These are phyloP conservation scores for Fusarium papillatum DNA, from an alignment of 2,329 filamentous ascomycete genomes.

Conservation along the genomic window DNA sequence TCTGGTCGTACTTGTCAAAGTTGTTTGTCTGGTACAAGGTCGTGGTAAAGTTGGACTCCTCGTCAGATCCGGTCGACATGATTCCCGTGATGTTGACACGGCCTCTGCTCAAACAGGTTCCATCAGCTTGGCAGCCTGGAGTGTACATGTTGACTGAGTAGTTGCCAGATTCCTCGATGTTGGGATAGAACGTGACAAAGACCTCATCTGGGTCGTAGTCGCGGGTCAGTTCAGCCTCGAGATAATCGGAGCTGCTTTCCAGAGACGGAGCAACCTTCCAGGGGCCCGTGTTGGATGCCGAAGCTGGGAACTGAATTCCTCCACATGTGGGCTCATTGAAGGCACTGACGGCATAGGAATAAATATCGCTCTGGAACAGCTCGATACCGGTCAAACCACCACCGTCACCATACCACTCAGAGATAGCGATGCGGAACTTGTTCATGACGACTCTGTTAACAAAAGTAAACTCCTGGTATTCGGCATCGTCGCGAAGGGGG, in stretches of 20 bases:
- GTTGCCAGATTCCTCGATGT: slow-evolving; percentile 90
- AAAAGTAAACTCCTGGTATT: slow-evolving; percentile 92
- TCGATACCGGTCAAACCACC: slow-evolving; percentile 90
- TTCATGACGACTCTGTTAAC: slow-evolving; percentile 92
- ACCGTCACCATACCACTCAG: slow-evolving; percentile 87
- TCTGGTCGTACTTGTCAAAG: slow-evolving; percentile 95
- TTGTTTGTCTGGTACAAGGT: slow-evolving; percentile 92
- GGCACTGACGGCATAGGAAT: slow-evolving; percentile 84
- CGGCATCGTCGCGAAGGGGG: slow-evolving; percentile 80
- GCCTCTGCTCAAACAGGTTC: slow-evolving; percentile 81
- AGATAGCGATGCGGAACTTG: slow-evolving; percentile 86
- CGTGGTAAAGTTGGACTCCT: slow-evolving; percentile 65
- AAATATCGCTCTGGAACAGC: slow-evolving; percentile 88
- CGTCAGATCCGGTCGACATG: slow-evolving; percentile 67
- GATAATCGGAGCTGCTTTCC: slow-evolving; percentile 80
- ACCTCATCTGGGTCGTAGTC: slow-evolving; percentile 70
- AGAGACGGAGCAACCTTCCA: slow-evolving; percentile 80
- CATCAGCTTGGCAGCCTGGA: slow-evolving; percentile 88
- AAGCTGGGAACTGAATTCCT: slow-evolving; percentile 72
- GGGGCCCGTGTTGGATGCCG: slow-evolving; percentile 77
- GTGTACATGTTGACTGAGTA: slow-evolving; percentile 95
- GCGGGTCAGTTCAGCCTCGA: slow-evolving; percentile 75
- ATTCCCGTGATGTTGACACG: slow-evolving; percentile 84
- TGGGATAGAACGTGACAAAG: slow-evolving; percentile 83
- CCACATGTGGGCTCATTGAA: slow-evolving; percentile 92